These are phyloP conservation scores for Paramecium pentaurelia DNA, from an alignment of 73 alveolate genomes.

Conservation along the genomic window DNA sequence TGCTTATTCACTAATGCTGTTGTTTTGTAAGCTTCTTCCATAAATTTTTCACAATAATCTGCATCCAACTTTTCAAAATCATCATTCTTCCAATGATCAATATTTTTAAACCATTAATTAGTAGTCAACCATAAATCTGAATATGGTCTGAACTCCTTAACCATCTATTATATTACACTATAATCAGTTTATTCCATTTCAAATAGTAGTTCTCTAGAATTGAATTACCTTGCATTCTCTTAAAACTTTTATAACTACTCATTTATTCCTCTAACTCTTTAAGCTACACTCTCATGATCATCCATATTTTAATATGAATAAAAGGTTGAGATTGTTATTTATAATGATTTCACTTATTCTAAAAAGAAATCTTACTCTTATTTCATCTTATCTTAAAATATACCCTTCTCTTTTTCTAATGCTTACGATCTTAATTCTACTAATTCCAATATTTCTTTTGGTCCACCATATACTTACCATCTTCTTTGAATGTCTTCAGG, in stretches of 20 bases:
- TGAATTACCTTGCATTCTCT: conserved; percentile 88
- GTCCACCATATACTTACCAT: conserved; percentile 95
- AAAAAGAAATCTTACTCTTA: conserved; percentile 91
- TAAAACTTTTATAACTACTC: conserved; percentile 86
- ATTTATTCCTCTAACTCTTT: conserved; percentile 84
- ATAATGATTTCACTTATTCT: conserved; percentile 88
- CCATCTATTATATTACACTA: conserved; percentile 85
- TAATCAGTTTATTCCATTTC: conserved; percentile 94
- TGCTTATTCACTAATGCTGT: conserved; percentile 69
- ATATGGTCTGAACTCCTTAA: conserved; percentile 84
- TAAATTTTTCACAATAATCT: conserved; percentile 76
- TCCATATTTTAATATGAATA: conserved; percentile 88
- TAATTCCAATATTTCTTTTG: conserved; percentile 85
- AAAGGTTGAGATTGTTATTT: conserved; percentile 90
- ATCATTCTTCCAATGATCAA: conserved; percentile 79
- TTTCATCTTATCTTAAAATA: conserved; percentile 87
- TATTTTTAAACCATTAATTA: conserved; percentile 74
- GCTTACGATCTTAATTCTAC: conserved; percentile 83
- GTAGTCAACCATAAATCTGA: conserved; percentile 89
- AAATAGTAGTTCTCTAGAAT: conserved; percentile 92
- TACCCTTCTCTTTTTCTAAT: conserved; percentile 93
- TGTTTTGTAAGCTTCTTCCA: conserved; percentile 75
- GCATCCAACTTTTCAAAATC: conserved; percentile 87
- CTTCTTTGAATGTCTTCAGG: conserved; percentile 88
- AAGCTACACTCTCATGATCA: conserved; percentile 86